These are phyloP conservation scores for Trichomonascaceae sp. DNA, from an alignment of 1,139 yeast genomes.

Conservation along the genomic window DNA sequence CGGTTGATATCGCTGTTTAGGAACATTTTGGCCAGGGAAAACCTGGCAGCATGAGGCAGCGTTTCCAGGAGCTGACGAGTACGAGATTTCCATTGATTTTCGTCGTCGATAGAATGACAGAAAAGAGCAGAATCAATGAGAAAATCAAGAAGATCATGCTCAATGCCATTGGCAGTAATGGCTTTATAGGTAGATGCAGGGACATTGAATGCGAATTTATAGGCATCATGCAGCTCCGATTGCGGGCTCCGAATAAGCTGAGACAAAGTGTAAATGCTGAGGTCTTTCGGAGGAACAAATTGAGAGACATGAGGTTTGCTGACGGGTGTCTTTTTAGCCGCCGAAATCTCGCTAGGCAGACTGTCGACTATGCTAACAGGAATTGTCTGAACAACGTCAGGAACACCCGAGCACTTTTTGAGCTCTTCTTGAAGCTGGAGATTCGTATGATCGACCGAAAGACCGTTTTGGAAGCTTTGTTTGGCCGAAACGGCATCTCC, in stretches of 20 bases:
- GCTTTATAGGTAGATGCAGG: constrained; percentile 18
- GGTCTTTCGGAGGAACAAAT: constrained; percentile 13
- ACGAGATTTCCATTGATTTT: constrained; percentile 7
- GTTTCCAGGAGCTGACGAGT: constrained; percentile 12
- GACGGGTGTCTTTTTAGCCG: not conserved
- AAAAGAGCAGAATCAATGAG: constrained; percentile 39
- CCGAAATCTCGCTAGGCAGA: constrained; percentile 11
- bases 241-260: constrained; percentile 21
- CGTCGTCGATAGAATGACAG: not conserved
- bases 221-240: constrained; percentile 32
- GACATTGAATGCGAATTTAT: constrained; percentile 37
- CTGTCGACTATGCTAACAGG: constrained; percentile 14
- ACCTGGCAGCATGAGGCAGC: constrained; percentile 14
- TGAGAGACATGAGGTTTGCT: not conserved
- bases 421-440: constrained; percentile 24
- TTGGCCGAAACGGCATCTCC: constrained; percentile 35
- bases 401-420: not conserved
- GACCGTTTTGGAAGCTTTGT: constrained; percentile 38
- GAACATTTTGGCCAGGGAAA: constrained; percentile 16
- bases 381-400: constrained; percentile 3
- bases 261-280: constrained; percentile 21
- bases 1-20: constrained; percentile 1
- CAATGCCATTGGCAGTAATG: constrained; percentile 47
- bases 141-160: constrained; percentile 49
- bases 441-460: constrained; percentile 44